Conservation (phyloP, 2,329 filamentous ascomycete genomes). For the Pyricularia sp. region DNA sequence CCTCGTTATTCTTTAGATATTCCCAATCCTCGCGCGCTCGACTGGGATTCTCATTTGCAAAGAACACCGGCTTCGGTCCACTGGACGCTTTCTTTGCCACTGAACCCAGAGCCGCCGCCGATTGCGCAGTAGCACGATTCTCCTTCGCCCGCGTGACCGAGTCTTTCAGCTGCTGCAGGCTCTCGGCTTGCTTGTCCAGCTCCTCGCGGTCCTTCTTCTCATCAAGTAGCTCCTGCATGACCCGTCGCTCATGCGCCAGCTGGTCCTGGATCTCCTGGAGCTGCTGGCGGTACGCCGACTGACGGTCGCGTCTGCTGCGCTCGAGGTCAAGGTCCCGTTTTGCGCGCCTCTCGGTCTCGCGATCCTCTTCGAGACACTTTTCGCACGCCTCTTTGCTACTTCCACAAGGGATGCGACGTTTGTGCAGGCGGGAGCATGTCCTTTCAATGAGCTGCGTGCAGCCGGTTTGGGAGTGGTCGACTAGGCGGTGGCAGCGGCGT, state of each 20-base stretch:
- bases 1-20: slow-evolving; percentile 43
- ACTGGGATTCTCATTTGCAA: slow-evolving; percentile 3
- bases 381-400: slow-evolving; percentile 29
- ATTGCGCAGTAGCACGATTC: not conserved
- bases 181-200: slow-evolving; percentile 33
- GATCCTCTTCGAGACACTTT: slow-evolving; percentile 41
- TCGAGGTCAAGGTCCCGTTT: slow-evolving; percentile 43
- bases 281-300: slow-evolving; percentile 32
- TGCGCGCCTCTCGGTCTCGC: slow-evolving; percentile 29
- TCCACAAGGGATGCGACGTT: slow-evolving; percentile 34
- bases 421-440: slow-evolving; percentile 45
- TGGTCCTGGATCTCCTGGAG: slow-evolving; percentile 43
- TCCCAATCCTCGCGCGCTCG: slow-evolving; percentile 49
- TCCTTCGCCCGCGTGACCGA: slow-evolving; percentile 13
- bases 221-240: slow-evolving; percentile 31
- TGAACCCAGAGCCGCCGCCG: not conserved
- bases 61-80: not conserved
- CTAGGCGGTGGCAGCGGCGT: slow-evolving; percentile 50
- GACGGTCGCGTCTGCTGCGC: slow-evolving; percentile 29
- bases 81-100: not conserved
- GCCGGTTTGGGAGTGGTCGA: slow-evolving; percentile 41
- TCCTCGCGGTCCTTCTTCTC: slow-evolving; percentile 30
- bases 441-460: slow-evolving; percentile 27
- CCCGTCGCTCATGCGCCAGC: slow-evolving; percentile 35
- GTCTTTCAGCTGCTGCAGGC: slow-evolving; percentile 32